Conservation (phyloP, 495 filamentous ascomycete species). For the Penicillium longicatenatum region DNA sequence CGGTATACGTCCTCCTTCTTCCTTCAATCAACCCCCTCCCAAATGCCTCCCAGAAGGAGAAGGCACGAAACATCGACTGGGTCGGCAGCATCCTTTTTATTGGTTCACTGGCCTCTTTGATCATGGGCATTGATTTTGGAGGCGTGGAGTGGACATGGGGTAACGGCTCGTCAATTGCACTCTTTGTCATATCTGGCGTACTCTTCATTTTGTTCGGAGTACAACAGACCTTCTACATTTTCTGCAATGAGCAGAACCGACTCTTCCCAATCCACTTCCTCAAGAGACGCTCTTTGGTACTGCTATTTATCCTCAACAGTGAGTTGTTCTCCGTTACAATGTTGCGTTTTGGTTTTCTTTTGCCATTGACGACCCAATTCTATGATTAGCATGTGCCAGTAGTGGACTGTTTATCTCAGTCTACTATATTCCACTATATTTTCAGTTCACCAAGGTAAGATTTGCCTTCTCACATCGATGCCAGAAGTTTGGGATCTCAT, state of each 20-base stretch:
- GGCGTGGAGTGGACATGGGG: constrained; percentile 38
- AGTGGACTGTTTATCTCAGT: constrained; percentile 27
- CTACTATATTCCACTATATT: constrained; percentile 55
- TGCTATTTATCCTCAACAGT: constrained; percentile 42
- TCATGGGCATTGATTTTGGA: constrained; percentile 32
- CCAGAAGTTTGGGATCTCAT: not conserved
- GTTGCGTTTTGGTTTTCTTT: not conserved
- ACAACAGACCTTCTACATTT: constrained; percentile 8
- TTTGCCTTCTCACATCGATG: not conserved
- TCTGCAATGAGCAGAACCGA: constrained; percentile 48
- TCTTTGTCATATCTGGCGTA: constrained; percentile 50
- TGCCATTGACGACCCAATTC: not conserved
- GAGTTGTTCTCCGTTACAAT: not conserved
- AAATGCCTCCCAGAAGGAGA: not conserved
- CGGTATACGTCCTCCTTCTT: constrained; percentile 2
- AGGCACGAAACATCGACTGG: constrained; percentile 14
- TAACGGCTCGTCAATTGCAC: constrained; percentile 48
- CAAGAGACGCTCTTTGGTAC: constrained; percentile 38
- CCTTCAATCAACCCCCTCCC: not conserved
- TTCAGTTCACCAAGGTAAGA: constrained; percentile 36
- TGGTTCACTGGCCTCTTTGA: constrained; percentile 16
- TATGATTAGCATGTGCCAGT: constrained; percentile 20
- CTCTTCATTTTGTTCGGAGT: constrained; percentile 38
- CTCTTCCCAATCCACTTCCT: constrained; percentile 57
- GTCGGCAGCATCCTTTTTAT: constrained; percentile 22